Conservation (phyloP, 2,329 filamentous ascomycete genomes). For the Nothopassalora personata region DNA sequence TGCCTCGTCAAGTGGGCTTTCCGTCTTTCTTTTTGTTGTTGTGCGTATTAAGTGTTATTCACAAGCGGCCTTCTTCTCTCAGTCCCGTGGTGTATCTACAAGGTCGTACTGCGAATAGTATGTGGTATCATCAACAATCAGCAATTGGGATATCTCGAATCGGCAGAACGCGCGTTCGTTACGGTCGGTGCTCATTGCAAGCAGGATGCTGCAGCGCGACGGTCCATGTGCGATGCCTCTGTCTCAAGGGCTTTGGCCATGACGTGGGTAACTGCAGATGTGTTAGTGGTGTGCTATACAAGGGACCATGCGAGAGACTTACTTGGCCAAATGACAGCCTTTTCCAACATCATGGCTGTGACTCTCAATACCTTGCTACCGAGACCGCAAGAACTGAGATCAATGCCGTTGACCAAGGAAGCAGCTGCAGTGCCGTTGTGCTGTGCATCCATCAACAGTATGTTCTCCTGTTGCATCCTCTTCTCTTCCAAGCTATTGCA, state of each 20-base stretch:
- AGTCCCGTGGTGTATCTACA: background rate
- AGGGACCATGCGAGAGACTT: slow-evolving; percentile 37
- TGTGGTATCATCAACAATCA: slow-evolving; percentile 4
- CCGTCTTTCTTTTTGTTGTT: background rate
- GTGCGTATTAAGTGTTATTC: background rate
- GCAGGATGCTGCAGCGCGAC: slow-evolving; percentile 50
- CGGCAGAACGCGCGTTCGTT: background rate
- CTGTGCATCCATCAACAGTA: slow-evolving; percentile 47
- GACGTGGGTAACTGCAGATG: slow-evolving; percentile 57
- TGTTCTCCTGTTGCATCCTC: slow-evolving; percentile 52
- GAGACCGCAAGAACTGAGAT: slow-evolving; percentile 61
- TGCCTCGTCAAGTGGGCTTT: background rate
- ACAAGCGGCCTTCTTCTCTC: background rate
- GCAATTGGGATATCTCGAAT: slow-evolving; percentile 2
- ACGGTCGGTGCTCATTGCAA: slow-evolving; percentile 1
- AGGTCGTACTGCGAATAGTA: background rate
- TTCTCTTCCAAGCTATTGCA: slow-evolving; percentile 72
- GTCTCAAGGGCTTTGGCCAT: slow-evolving; percentile 62
- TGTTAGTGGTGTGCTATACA: slow-evolving; percentile 18
- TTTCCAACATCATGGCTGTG: slow-evolving; percentile 80
- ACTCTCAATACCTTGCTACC: slow-evolving; percentile 78
- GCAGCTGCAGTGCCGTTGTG: slow-evolving; percentile 32
- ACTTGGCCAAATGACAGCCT: slow-evolving; percentile 90
- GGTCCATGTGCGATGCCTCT: slow-evolving; percentile 59
- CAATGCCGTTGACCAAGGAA: slow-evolving; percentile 35